Evolutionary conservation across 2,329 filamentous ascomycete genomes (phyloP).

Genomic region (Penicillium sp.): DNA sequence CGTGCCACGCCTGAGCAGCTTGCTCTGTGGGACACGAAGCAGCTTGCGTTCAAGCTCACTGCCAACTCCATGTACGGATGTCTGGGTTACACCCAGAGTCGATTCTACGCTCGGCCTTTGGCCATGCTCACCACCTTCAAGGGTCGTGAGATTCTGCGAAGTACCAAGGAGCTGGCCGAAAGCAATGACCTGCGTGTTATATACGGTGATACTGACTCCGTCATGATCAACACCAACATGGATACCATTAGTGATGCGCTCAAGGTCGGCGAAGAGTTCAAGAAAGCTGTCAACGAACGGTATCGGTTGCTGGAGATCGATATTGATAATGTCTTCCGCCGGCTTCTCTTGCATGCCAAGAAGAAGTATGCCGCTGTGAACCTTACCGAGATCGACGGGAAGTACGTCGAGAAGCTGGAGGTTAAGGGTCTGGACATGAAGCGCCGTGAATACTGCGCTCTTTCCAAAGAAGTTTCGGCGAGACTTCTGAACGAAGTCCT

Average conservation of each 20-base stretch:
- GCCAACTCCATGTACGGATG: conserved; percentile 99
- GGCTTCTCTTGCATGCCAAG: conserved; percentile 91
- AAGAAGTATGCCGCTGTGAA: conserved; percentile 99
- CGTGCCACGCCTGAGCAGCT: conserved; percentile 80
- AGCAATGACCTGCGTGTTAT: conserved; percentile 89
- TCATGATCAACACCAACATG: conserved; percentile 99
- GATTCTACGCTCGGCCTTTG: conserved; percentile 92
- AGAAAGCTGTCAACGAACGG: conserved; percentile 87
- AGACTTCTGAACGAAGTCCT: conserved; percentile 90
- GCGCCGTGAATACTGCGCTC: conserved; percentile 89
- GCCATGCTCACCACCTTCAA: conserved; percentile 97
- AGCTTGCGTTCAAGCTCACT: conserved; percentile 92
- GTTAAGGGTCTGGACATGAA: conserved; percentile 99
- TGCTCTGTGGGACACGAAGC: conserved; percentile 96
- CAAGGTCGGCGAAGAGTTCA: conserved; percentile 91
- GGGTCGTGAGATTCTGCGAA: conserved; percentile 92
- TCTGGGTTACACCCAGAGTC: conserved; percentile 92
- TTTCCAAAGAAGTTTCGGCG: conserved; percentile 92
- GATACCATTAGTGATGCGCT: conserved; percentile 88
- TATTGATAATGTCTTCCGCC: conserved; percentile 94
- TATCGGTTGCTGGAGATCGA: conserved; percentile 95
- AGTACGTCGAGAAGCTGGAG: conserved; percentile 90
- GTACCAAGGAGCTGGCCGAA: conserved; percentile 94
- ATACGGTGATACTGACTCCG: conserved; percentile 97
- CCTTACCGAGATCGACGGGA: conserved; percentile 82